Percentiles rank a stretch among this genome's conserved stretches.
Conservation (phyloP, 2,329 filamentous ascomycete genomes). For the Lojkania enalia region DNA sequence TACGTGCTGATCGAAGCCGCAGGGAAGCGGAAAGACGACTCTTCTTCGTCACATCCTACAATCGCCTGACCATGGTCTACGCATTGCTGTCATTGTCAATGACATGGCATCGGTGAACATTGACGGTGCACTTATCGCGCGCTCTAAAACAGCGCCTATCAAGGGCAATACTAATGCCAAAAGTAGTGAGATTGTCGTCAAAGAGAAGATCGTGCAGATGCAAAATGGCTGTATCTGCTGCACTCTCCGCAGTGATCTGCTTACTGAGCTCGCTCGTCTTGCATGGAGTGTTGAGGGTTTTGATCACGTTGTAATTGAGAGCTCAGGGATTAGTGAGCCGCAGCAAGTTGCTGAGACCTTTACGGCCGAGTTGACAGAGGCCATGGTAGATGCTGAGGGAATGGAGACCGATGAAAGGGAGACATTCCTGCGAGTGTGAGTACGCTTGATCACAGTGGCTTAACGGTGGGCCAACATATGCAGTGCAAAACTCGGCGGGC, state of each 20-base stretch:
- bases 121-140: slow-evolving; percentile 64
- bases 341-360: slow-evolving; percentile 77
- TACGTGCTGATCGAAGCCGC: not conserved
- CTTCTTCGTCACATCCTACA: slow-evolving; percentile 69
- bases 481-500: slow-evolving; percentile 55
- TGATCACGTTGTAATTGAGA: slow-evolving; percentile 74
- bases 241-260: slow-evolving; percentile 69
- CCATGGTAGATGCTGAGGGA: slow-evolving; percentile 50
- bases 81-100: slow-evolving; percentile 73
- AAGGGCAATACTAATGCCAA: slow-evolving; percentile 8
- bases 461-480: not conserved
- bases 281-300: slow-evolving; percentile 62
- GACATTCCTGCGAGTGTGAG: slow-evolving; percentile 53
- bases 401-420: slow-evolving; percentile 50
- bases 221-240: slow-evolving; percentile 78
- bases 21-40: slow-evolving; percentile 73
- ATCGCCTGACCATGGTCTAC: slow-evolving; percentile 64
- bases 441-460: slow-evolving; percentile 2
- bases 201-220: slow-evolving; percentile 68
- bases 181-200: slow-evolving; percentile 53
- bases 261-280: slow-evolving; percentile 69
- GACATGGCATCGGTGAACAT: slow-evolving; percentile 67
- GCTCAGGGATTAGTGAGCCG: slow-evolving; percentile 71
- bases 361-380: slow-evolving; percentile 54
- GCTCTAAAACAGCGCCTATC: slow-evolving; percentile 42